Conservation (phyloP, 352 stramenopile genomes). For the Pythium plurisporium region DNA sequence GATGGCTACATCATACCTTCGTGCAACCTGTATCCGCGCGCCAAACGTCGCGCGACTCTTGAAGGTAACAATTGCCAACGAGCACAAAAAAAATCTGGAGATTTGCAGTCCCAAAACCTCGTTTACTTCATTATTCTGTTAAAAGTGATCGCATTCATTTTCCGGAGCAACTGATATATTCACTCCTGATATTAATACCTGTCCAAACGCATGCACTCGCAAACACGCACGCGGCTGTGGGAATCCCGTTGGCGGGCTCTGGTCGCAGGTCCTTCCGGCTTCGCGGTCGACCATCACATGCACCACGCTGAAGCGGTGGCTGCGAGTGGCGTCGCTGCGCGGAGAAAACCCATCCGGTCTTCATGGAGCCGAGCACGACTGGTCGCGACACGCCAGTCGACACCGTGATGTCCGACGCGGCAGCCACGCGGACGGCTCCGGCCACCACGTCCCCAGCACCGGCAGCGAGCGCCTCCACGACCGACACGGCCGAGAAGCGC, state of each 20-base stretch:
- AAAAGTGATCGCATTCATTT: too few relatives aligned
- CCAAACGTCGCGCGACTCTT: conserved; percentile 23
- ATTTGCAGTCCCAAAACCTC: conserved; percentile 1
- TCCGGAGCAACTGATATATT: too few relatives aligned
- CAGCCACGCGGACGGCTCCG: too few relatives aligned
- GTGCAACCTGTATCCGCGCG: conserved; percentile 7
- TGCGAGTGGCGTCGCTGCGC: background rate
- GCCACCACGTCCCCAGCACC: too few relatives aligned
- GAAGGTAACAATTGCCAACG: background rate
- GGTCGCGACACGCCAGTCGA: too few relatives aligned
- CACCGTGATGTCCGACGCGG: too few relatives aligned
- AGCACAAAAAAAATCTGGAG: conserved; percentile 1
- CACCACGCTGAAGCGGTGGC: conserved; percentile 19
- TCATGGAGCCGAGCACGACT: background rate
- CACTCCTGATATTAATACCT: background rate
- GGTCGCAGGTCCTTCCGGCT: background rate
- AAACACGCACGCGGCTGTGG: background rate
- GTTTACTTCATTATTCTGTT: too few relatives aligned
- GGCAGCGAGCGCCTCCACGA: too few relatives aligned
- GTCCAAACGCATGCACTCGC: background rate
- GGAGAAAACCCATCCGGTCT: background rate
- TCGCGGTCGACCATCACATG: background rate
- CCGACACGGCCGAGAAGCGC: too few relatives aligned
- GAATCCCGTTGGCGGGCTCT: background rate
- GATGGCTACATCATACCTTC: conserved; percentile 29